Percentiles rank a stretch among this genome's conserved stretches.
Evolutionary conservation across 495 filamentous ascomycete species (phyloP).

Genomic region (Sordaria brevicollis): DNA sequence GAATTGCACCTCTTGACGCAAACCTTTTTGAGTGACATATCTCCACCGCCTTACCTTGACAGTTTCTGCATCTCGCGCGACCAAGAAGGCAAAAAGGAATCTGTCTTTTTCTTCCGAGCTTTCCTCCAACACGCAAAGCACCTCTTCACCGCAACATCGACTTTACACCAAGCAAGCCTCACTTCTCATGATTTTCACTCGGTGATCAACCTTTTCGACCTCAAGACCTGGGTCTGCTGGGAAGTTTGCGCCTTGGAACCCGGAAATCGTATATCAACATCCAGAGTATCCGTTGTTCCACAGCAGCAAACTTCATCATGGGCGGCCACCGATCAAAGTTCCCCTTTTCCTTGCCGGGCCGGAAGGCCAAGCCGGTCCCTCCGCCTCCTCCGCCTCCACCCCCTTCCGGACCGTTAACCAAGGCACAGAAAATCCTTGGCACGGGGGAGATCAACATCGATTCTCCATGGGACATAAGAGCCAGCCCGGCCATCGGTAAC

Average conservation of each 20-base stretch:
- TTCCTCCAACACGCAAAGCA: not conserved
- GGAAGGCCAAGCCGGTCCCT: conserved; percentile 24
- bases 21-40: not conserved
- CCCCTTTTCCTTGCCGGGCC: conserved; percentile 41
- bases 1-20: conserved; percentile 6
- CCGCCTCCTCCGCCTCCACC: conserved; percentile 5
- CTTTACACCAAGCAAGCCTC: not conserved
- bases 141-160: not conserved
- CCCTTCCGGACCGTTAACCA: conserved; percentile 19
- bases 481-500: conserved; percentile 39
- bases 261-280: not conserved
- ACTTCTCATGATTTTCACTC: conserved; percentile 2
- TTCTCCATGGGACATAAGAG: conserved; percentile 32
- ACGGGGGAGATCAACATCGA: conserved; percentile 22
- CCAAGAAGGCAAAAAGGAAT: not conserved
- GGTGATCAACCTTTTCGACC: conserved; percentile 9
- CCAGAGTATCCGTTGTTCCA: not conserved
- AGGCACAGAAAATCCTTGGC: conserved; percentile 37
- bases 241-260: not conserved
- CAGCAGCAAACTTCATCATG: conserved; percentile 22
- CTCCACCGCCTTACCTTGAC: not conserved
- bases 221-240: not conserved
- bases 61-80: not conserved
- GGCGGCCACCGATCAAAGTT: conserved; percentile 43
- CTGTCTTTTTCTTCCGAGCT: not conserved